Evolutionary conservation across 2,329 filamentous ascomycete genomes (phyloP).

Genomic region (Epicoccum nigrum): DNA sequence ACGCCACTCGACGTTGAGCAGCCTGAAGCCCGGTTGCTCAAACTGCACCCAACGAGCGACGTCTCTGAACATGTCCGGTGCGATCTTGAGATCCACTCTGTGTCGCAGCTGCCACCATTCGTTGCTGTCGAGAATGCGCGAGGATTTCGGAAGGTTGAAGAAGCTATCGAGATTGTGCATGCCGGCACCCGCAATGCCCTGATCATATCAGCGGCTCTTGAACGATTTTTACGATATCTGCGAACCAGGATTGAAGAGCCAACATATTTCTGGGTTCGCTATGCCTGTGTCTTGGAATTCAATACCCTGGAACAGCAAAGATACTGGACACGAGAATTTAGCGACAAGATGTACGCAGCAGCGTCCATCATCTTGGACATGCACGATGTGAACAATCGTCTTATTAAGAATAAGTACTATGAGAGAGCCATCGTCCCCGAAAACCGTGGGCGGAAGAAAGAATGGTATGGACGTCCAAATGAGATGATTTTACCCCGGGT

Average conservation of each 20-base stretch:
- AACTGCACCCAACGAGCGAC: neutral
- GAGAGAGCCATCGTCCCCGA: neutral
- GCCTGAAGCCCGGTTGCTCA: neutral
- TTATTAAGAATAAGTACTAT: constrained; percentile 10
- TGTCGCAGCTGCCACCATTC: neutral
- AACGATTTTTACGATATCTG: neutral
- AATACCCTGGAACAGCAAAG: neutral
- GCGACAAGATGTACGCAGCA: constrained; percentile 8
- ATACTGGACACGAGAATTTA: constrained; percentile 15
- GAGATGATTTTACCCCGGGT: neutral
- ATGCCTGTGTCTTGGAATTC: neutral
- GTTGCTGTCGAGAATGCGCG: neutral
- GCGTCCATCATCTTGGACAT: constrained; percentile 13
- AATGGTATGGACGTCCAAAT: neutral
- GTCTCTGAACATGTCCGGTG: neutral
- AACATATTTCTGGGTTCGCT: neutral
- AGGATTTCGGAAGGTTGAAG: neutral
- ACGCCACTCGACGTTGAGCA: neutral
- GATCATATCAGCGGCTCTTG: neutral
- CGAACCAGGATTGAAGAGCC: neutral
- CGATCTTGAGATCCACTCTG: neutral
- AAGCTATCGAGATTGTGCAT: neutral
- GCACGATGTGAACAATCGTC: constrained; percentile 10
- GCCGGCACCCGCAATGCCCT: neutral
- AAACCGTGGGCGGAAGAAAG: neutral